Evolutionary conservation across 2,329 filamentous ascomycete genomes (phyloP), one percentile per base, ranked within the genome.

Genomic region (Calonectria hawksworthii): DNA sequence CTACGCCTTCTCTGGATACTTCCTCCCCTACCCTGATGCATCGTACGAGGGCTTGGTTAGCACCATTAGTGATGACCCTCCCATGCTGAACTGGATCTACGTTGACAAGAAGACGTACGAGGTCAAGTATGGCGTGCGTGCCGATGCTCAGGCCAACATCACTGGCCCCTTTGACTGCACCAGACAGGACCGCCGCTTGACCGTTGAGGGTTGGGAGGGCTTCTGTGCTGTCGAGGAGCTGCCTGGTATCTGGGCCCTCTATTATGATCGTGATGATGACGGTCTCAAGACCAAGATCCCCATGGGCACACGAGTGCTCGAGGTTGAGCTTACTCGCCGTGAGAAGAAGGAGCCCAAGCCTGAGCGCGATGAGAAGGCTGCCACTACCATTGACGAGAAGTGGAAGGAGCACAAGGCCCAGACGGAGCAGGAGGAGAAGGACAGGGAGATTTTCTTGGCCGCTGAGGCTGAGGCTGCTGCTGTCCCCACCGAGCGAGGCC

Each of bases 1-100:
- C 4, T 89, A 92, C 79, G 87, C 88, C 0, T 92, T 90, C 78
- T 86, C 89, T 4, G 90, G 90, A 32, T 92, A 92, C 78, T 92
- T 87, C 76, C 83, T 92, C 28, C 89, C 90, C 2, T 92, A 91
- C 76, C 90, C 90, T 4, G 90, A 90, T n/a, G 76, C 85, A n/a
- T 73, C 82, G 32, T 85, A 86, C 54, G 85, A 88, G 47, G 88
- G 88, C 5, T 81, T 89, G 2, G 88, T 89, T 34, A 88, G 86
- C 63, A 89, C 87, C 13, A 89, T 89, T 50, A 87, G 85, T 41
- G 85, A 88, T 66, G 86, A 86, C 18, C 86, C 88, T n/a, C 88
- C 88, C 0, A 85, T 88, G 75, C 83, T 89, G 78, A 89, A 89
- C 80, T 89, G 88, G 88, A 86, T 89, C 75, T 89, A 87, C 72